phyloP scores from a whole-genome alignment of 495 filamentous ascomycete species.

The Annulohypoxylon stygium region DNA sequence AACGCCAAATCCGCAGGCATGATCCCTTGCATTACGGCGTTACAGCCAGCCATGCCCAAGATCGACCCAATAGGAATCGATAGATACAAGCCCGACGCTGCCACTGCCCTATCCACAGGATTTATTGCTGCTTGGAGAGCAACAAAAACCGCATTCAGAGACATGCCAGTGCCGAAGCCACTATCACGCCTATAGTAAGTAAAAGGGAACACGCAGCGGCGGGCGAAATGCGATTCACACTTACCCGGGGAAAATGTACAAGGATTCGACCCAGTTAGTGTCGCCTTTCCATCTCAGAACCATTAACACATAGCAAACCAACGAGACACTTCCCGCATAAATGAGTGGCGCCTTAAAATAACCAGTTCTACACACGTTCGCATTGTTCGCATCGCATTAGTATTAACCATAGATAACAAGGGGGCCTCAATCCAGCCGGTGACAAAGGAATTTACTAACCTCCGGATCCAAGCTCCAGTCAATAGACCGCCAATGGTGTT shows the following conservation, averaged over 20 bases:
- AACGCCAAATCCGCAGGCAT: constrained; percentile 42
- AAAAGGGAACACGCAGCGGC: background rate
- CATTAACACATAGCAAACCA: constrained; percentile 66
- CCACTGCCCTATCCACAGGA: constrained; percentile 66
- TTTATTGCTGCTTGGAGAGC: constrained; percentile 67
- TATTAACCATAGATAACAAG: background rate
- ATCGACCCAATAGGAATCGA: constrained; percentile 65
- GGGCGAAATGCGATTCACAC: background rate
- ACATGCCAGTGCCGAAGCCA: constrained; percentile 68
- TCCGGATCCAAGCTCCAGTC: constrained; percentile 68
- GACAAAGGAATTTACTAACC: constrained; percentile 38
- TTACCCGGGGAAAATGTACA: constrained; percentile 71
- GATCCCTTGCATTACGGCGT: constrained; percentile 57
- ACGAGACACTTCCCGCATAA: constrained; percentile 63
- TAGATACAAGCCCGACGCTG: constrained; percentile 67
- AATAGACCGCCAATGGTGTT: constrained; percentile 74
- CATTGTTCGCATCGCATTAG: constrained; percentile 16
- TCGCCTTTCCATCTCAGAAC: constrained; percentile 73
- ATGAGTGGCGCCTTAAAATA: constrained; percentile 69
- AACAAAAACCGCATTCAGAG: constrained; percentile 67
- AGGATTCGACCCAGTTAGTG: constrained; percentile 69
- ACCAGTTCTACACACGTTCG: constrained; percentile 60
- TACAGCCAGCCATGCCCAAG: constrained; percentile 64
- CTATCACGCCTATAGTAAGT: constrained; percentile 33
- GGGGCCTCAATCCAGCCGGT: too few relatives aligned